These are phyloP conservation scores for Penicillium cataractarum DNA, from an alignment of 495 filamentous ascomycete species.

Conservation along the genomic window DNA sequence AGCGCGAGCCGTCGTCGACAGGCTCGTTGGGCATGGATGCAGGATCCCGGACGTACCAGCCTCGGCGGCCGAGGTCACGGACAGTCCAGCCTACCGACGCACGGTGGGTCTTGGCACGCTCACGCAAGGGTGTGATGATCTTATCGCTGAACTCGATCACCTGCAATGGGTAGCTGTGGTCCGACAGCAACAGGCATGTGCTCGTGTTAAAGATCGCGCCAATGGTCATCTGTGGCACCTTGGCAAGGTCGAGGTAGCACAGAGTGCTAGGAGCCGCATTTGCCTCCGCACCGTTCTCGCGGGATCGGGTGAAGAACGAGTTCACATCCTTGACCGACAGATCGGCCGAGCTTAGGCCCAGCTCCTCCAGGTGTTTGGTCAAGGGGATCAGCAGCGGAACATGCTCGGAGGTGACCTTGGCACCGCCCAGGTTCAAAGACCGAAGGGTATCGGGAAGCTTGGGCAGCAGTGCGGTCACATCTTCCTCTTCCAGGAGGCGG, in stretches of 20 bases:
- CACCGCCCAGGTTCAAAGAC: slow-evolving; percentile 78
- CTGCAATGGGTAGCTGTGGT: slow-evolving; percentile 69
- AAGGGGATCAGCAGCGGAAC: slow-evolving; percentile 66
- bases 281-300: slow-evolving; percentile 26
- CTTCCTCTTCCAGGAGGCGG: slow-evolving; percentile 67
- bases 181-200: slow-evolving; percentile 61
- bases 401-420: slow-evolving; percentile 67
- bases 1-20: slow-evolving; percentile 55
- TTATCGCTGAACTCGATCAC: slow-evolving; percentile 81
- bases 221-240: slow-evolving; percentile 59
- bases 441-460: slow-evolving; percentile 68
- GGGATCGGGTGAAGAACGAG: slow-evolving; percentile 44
- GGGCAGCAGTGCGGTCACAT: slow-evolving; percentile 69
- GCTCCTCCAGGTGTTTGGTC: slow-evolving; percentile 79
- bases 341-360: slow-evolving; percentile 70
- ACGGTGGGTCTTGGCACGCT: slow-evolving; percentile 54
- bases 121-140: slow-evolving; percentile 62
- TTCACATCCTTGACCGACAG: slow-evolving; percentile 69
- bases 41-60: slow-evolving; percentile 68
- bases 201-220: slow-evolving; percentile 62
- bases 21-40: slow-evolving; percentile 38
- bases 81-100: slow-evolving; percentile 64
- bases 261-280: slow-evolving; percentile 65
- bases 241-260: slow-evolving; percentile 77
- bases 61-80: slow-evolving; percentile 67